Conservation (phyloP, 306 rosid genomes). For the Fragaria vesca region DNA sequence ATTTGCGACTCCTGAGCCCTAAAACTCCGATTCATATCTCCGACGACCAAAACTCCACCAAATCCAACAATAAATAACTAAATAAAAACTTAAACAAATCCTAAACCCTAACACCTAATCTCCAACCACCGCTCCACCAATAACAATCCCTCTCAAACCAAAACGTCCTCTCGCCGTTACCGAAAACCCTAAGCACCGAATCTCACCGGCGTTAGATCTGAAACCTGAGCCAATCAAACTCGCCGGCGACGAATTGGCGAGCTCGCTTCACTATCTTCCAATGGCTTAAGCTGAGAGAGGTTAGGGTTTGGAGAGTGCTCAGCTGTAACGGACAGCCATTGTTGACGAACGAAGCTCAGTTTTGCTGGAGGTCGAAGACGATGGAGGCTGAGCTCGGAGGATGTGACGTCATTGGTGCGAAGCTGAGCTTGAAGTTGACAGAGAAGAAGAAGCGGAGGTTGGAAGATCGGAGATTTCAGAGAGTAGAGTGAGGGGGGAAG, state of each 20-base stretch:
- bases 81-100: constrained; percentile 9
- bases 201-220: constrained; percentile 37
- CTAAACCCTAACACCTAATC: constrained; percentile 22
- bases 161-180: constrained; percentile 19
- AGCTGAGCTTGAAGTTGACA: not conserved
- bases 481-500: constrained; percentile 26
- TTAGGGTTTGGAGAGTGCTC: constrained; percentile 1
- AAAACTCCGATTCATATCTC: constrained; percentile 86
- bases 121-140: constrained; percentile 27
- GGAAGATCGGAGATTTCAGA: constrained; percentile 34
- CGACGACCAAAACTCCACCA: constrained; percentile 28
- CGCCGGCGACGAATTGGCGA: not conserved
- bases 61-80: constrained; percentile 14
- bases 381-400: constrained; percentile 22
- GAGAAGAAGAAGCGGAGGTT: not conserved
- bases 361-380: constrained; percentile 12
- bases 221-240: constrained; percentile 16
- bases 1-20: constrained; percentile 76
- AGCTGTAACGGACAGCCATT: constrained; percentile 31
- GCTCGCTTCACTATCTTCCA: not conserved
- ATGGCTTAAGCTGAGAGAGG: not conserved
- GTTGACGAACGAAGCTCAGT: constrained; percentile 29
- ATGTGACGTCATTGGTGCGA: constrained; percentile 12
- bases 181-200: constrained; percentile 22
- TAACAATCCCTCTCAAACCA: constrained; percentile 4